Conservation (phyloP, 1,139 yeast genomes). For the Pichia sp. region DNA sequence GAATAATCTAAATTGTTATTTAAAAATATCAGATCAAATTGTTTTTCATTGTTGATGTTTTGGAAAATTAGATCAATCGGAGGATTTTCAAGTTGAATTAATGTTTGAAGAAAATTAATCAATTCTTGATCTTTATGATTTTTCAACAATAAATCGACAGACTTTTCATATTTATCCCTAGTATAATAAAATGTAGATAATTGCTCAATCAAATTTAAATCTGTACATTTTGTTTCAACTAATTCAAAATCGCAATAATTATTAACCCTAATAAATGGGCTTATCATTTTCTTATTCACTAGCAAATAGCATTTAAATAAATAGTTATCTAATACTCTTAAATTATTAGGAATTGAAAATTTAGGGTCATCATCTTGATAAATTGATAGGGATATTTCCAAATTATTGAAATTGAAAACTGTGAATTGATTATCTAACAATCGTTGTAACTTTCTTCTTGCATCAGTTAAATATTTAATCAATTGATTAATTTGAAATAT, state of each 20-base stretch:
- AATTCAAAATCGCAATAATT: conserved; percentile 65
- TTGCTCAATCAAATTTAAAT: conserved; percentile 53
- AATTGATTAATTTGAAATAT: conserved; percentile 16
- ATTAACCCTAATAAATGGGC: conserved; percentile 71
- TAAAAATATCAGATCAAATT: conserved; percentile 54
- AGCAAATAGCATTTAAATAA: conserved; percentile 68
- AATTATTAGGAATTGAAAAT: conserved; percentile 29
- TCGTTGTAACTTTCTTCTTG: conserved; percentile 42
- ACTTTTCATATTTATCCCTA: conserved; percentile 56
- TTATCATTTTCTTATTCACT: conserved; percentile 65
- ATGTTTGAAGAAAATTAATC: conserved; percentile 57
- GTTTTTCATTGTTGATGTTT: conserved; percentile 38
- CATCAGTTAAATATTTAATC: conserved; percentile 40
- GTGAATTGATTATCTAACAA: conserved; percentile 34
- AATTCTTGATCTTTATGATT: conserved; percentile 29
- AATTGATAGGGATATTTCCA: conserved; percentile 37
- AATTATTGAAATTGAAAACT: conserved; percentile 41
- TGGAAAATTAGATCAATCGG: conserved; percentile 52
- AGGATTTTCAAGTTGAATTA: conserved; percentile 36
- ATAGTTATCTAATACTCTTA: conserved; percentile 67
- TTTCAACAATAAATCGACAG: conserved; percentile 50
- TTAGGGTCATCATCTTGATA: conserved; percentile 23
- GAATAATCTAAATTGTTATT: conserved; percentile 61
- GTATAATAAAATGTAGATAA: conserved; percentile 75
- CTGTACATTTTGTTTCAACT: conserved; percentile 53